A percentile compares a stretch with the other conserved stretches of the same genome.
phyloP scores from a whole-genome alignment of 306 rosid species.

The Sophora flavescens region DNA sequence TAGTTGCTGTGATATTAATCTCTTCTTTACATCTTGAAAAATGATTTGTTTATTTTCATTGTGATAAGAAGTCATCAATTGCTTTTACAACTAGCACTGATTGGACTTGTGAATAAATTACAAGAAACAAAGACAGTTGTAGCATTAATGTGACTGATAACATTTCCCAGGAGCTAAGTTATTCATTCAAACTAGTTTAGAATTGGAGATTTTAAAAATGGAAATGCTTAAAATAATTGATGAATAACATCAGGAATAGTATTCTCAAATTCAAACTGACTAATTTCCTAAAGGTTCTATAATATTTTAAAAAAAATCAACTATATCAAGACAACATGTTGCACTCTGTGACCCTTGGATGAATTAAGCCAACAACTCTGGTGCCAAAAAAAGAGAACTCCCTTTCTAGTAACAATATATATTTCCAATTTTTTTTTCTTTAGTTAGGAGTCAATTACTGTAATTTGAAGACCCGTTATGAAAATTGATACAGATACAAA shows the following conservation, averaged over 20 bases:
- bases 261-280: slow-evolving; percentile 5
- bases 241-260: slow-evolving; percentile 9
- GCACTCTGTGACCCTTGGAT: background rate
- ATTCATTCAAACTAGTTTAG: slow-evolving; percentile 17
- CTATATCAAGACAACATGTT: slow-evolving; percentile 2
- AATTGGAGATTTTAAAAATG: slow-evolving; percentile 13
- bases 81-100: slow-evolving; percentile 14
- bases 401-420: background rate
- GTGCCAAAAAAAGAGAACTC: background rate
- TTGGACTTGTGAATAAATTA: background rate
- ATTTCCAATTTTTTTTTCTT: background rate
- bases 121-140: slow-evolving; percentile 5
- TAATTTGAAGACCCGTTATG: background rate
- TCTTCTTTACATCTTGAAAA: slow-evolving; percentile 31
- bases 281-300: background rate
- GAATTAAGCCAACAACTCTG: background rate
- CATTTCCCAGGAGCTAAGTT: slow-evolving; percentile 9
- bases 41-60: slow-evolving; percentile 5
- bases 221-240: background rate
- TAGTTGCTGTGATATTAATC: slow-evolving; percentile 17
- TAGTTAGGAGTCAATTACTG: background rate
- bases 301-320: background rate
- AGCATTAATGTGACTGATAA: slow-evolving; percentile 21
- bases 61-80: slow-evolving; percentile 20
- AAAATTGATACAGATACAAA: slow-evolving; percentile 8